Conservation (phyloP, 1,139 yeast genomes). For the Yamadazyma buinensis region DNA sequence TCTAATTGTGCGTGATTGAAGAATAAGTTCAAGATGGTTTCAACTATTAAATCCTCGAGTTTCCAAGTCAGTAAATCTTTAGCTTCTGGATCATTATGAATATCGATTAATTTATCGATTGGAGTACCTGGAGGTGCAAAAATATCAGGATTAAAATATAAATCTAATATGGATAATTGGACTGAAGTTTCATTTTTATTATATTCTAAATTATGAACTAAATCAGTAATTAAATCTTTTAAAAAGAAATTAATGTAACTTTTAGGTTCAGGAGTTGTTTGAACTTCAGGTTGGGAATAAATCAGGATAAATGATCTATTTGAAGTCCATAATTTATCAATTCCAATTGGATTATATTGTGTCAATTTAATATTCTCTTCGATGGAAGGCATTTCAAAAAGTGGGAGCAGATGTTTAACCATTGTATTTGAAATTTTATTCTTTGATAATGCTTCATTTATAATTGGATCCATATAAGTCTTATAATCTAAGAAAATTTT, state of each 20-base stretch:
- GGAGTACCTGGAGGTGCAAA: slow-evolving; percentile 86
- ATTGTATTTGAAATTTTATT: slow-evolving; percentile 38
- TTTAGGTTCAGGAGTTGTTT: slow-evolving; percentile 68
- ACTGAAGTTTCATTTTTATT: slow-evolving; percentile 85
- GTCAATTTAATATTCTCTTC: slow-evolving; percentile 30
- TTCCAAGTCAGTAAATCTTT: slow-evolving; percentile 74
- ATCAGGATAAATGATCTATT: slow-evolving; percentile 67
- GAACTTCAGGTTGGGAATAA: slow-evolving; percentile 46
- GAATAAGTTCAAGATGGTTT: slow-evolving; percentile 65
- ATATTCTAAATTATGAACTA: slow-evolving; percentile 77
- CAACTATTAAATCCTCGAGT: slow-evolving; percentile 86
- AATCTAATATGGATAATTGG: slow-evolving; percentile 72
- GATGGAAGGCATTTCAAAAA: slow-evolving; percentile 37
- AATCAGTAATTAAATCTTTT: slow-evolving; percentile 72
- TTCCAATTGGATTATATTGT: slow-evolving; percentile 21
- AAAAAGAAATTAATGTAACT: slow-evolving; percentile 57
- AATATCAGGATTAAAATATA: slow-evolving; percentile 63
- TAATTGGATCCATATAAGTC: slow-evolving; percentile 33
- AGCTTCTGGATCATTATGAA: slow-evolving; percentile 41
- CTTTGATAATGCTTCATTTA: slow-evolving; percentile 29
- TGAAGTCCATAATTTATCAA: slow-evolving; percentile 37
- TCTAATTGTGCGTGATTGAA: slow-evolving; percentile 76
- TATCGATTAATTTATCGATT: slow-evolving; percentile 58
- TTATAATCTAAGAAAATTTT: slow-evolving; percentile 32
- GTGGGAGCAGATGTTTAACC: slow-evolving; percentile 45